Percentiles rank a stretch among this genome's conserved stretches.
Conservation (phyloP, 371 early-diverging fungal genomes). For the Actinomortierella ambigua region DNA sequence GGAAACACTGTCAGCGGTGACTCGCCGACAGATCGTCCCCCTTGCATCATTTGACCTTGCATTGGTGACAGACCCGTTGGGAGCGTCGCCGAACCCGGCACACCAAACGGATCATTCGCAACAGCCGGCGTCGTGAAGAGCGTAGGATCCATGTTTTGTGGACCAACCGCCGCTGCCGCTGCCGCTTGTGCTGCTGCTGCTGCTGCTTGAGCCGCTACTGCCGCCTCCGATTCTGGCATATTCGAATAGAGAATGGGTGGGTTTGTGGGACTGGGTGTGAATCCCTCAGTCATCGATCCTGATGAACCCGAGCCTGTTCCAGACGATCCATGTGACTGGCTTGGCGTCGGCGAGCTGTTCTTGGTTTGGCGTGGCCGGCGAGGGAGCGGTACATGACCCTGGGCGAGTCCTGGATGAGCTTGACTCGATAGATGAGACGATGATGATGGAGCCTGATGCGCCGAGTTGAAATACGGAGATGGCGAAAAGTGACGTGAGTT, state of each 20-base stretch:
- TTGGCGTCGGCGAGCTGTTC: constrained; percentile 24
- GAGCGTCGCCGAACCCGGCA: constrained; percentile 23
- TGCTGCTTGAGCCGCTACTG: too few relatives aligned
- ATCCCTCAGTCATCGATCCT: background rate
- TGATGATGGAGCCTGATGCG: constrained; percentile 13
- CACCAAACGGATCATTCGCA: constrained; percentile 25
- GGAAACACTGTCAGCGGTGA: constrained; percentile 7
- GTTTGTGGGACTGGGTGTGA: too few relatives aligned
- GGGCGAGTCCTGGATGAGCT: constrained; percentile 34
- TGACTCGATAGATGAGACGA: constrained; percentile 12
- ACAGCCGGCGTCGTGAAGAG: constrained; percentile 10
- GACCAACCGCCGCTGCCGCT: background rate
- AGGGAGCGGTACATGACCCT: constrained; percentile 35
- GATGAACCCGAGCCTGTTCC: background rate
- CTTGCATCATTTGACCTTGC: constrained; percentile 6
- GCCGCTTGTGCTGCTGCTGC: constrained; percentile 2
- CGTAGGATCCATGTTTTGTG: background rate
- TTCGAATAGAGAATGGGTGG: too few relatives aligned
- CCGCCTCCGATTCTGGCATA: too few relatives aligned
- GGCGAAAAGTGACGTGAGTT: constrained; percentile 42
- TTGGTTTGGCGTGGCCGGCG: constrained; percentile 41
- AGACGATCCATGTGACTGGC: background rate
- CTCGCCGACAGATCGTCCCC: background rate
- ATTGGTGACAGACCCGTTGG: background rate
- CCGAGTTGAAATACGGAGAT: constrained; percentile 32